Evolutionary conservation across 768 basidiomycete genomes (phyloP), one percentile per base, ranked within the genome.

Genomic region (Suillus clintonianus): DNA sequence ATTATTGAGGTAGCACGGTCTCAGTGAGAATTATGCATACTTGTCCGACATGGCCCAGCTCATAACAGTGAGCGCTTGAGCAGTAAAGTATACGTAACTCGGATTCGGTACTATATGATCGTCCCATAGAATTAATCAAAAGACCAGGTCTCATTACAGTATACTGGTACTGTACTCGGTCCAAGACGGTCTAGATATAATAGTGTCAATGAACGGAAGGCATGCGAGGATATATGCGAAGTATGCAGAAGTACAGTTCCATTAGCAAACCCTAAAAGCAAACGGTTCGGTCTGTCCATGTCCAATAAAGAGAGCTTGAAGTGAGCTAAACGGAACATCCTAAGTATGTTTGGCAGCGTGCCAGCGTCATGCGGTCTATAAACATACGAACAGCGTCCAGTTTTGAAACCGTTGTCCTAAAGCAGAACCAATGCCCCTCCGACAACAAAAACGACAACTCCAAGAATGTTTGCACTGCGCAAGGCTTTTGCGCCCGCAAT

Each of bases 401-500:
- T 13, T 24, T 32, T 27, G 24, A 37, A 61, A 37, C 36, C 17
- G 56, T 24, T 57, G 13, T 56, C 36, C 72, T 79, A 87, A 63
- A 83, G 69, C 37, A 82, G 72, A 61, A 83, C 73, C 69, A 87
- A 66, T 34, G 72, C 80, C 4, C 83, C 86, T 36, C 84, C 86
- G 24, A 86, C 72, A 13, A 79, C 72, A n/a, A 82, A 71, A 5
- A 80, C 84, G n/a, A 78, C 77, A 6, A 82, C 50, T 8, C 79
- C 76, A 17, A 85, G 78, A 47, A 84, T 62, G 15, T 83, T 64
- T 6, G 81, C 76, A 64, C 83, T 85, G 45, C 79, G 78, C 43
- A 88, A 78, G 1, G 79, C 75, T 3, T 77, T 68, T 8, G 85
- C 90, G 14, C 81, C 83, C 34, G 88, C 83, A 65, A 86, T 87